Base-by-base conservation (phyloP, 2,329 filamentous ascomycete genomes). In the Pseudogymnoascus sp. region DNA sequence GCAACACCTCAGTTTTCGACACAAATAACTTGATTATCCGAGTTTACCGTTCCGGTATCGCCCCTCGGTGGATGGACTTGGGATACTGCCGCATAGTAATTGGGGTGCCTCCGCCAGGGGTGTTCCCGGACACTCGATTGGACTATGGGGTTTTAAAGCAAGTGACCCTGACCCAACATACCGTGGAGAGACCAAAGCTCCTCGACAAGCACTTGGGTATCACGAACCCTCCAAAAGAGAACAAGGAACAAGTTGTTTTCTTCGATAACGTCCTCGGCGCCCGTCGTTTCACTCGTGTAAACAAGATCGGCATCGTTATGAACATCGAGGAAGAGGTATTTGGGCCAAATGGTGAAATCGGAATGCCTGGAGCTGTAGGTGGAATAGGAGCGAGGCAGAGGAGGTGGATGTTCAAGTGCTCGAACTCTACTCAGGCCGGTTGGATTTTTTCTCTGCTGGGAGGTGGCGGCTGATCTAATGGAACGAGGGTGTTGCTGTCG, bases 1-100 rank as follows among this genome's bases (percentile, higher is more conserved):
- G 69, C 5, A 82, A 81, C 6, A 81, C 81, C 78, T 84, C 60
- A 18, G 81, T 86, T 18, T 75, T 87, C 21, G 89, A 87, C 62
- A 86, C 91, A 64, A 87, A 87, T 63, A 92, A 95, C 70, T 86
- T 93, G 61, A 93, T 93, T 69, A 90, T 97, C 69, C 83, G 92
- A 37, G 83, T 97, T 11, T 96, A 97, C 74, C 81, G 90, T 60
- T 86, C 93, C 60, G 88, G 92, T 65, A 80, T 84, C 1, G 80
- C 85, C 11, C 86, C 86, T 60, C 93, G 93, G 73, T 99, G 95
- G 95, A 87, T 91, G 66, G 93, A 97, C 73, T 86, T 93, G 78
- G 93, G 95, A 67, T 87, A 90, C 69, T 96, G 92, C 65, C 82
- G 86, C 39, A 78, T 99, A 65, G 91, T 89, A 14, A 91, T 99